Base-by-base conservation (phyloP, 2,329 filamentous ascomycete genomes). In the Ceratocystis colombiana region DNA sequence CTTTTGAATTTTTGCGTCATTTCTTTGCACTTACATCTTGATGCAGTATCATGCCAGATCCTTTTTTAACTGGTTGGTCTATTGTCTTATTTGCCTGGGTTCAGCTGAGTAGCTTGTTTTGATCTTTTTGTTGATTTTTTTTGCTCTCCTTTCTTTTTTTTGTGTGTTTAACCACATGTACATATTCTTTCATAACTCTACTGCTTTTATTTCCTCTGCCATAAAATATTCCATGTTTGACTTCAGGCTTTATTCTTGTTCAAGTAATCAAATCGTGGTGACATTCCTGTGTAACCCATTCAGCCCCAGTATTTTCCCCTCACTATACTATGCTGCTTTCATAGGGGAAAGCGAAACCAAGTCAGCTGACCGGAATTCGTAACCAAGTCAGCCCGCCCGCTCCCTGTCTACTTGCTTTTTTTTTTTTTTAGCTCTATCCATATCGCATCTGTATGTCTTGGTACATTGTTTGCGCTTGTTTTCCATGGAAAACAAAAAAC, bases 21-120 rank as follows among this genome's bases (percentile, higher is more conserved):
- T 67, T 20, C 22, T 57, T 59, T 30, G 28, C 44, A 48, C 53
- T 44, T 20, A 64, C 15, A 67, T 61, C 44, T 53, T 46, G 44
- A 20, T 4, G 57, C 57, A 33, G 7, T 50, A 2, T 50, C n/a
- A 50, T 25, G 22, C 20, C 48, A 50, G 48, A 8, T 50, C 7
- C 20, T 50, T 15, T 15, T 22, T n/a, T 50, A n/a, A 2, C 17
- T 50, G 15, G 15, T 41, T 62, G 1, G 37, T 48, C 33, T 22
- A 15, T 45, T 62, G n/a, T 57, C 57, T 65, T 25, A 28, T 55
- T 55, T 30, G 22, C 22, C 20, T 44, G n/a, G 6, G 46, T 12
- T 33, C 17, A 17, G 7, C 25, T 45, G n/a, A 15, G 30, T 33
- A 41, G 33, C 33, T 37, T 55, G 20, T 50, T 20, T 64, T 33